These are phyloP conservation scores for Xylariaceae sp. DNA, from an alignment of 2,329 filamentous ascomycete genomes.

Conservation along the genomic window DNA sequence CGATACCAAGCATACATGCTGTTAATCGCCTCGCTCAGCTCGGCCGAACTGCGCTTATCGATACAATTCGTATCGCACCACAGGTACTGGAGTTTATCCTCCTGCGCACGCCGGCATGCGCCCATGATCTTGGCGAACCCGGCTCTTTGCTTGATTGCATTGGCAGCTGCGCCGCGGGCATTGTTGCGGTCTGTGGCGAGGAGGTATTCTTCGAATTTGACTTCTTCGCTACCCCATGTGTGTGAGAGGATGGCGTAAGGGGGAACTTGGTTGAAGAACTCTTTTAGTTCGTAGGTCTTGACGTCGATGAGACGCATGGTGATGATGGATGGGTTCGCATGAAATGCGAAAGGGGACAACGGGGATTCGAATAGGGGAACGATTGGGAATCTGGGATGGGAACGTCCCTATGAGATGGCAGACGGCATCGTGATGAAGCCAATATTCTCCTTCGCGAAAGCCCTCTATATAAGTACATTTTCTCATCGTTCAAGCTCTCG, in stretches of 20 bases:
- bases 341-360: background rate
- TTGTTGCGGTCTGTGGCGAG: background rate
- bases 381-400: background rate
- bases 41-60: slow-evolving; percentile 32
- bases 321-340: background rate
- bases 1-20: slow-evolving; percentile 34
- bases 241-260: slow-evolving; percentile 38
- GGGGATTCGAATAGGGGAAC: background rate
- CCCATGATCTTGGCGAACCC: slow-evolving; percentile 33
- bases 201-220: slow-evolving; percentile 30
- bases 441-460: background rate
- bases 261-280: slow-evolving; percentile 28
- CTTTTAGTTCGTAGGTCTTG: slow-evolving; percentile 31
- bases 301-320: slow-evolving; percentile 36
- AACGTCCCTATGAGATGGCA: background rate
- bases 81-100: slow-evolving; percentile 26
- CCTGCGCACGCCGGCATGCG: slow-evolving; percentile 28
- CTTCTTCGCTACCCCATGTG: slow-evolving; percentile 33
- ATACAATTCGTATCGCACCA: slow-evolving; percentile 38
- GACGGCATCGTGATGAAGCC: background rate
- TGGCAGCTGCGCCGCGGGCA: background rate
- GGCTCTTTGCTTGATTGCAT: slow-evolving; percentile 21
- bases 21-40: slow-evolving; percentile 35
- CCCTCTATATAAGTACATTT: slow-evolving; percentile 1
- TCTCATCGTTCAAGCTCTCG: background rate